phyloP scores from a whole-genome alignment of 2,329 filamentous ascomycete genomes.

The Hymenotorrendiella dingleyae region DNA sequence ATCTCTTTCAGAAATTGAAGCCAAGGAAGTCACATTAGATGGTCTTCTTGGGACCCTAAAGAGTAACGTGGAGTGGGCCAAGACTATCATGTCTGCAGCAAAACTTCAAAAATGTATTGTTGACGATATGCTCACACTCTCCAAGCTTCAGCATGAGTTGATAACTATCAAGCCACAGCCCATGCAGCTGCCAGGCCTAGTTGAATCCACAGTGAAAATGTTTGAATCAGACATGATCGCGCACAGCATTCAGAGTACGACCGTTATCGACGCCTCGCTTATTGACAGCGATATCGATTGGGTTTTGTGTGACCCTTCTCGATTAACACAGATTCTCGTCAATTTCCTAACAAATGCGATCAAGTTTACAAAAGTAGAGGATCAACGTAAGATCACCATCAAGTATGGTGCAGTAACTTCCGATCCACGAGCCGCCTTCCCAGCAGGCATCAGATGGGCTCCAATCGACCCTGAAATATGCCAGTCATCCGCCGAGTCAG shows the following conservation, averaged over 20 bases:
- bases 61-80: conserved; percentile 62
- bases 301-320: conserved; percentile 64
- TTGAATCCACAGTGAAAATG: conserved; percentile 67
- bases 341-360: conserved; percentile 77
- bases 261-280: conserved; percentile 58
- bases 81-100: conserved; percentile 72
- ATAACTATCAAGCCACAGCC: conserved; percentile 66
- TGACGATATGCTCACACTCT: conserved; percentile 69
- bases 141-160: conserved; percentile 70
- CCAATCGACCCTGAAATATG: conserved; percentile 9
- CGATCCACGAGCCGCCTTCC: conserved; percentile 13
- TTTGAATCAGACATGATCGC: conserved; percentile 70
- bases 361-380: conserved; percentile 68
- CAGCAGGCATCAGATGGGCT: conserved; percentile 6
- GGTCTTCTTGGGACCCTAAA: conserved; percentile 40
- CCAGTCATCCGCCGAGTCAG: conserved; percentile 24
- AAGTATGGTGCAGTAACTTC: conserved; percentile 20
- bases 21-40: conserved; percentile 29
- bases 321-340: conserved; percentile 73
- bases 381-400: conserved; percentile 48
- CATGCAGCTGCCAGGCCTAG: conserved; percentile 59
- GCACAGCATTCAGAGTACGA: conserved; percentile 60
- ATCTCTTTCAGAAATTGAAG: conserved; percentile 36
- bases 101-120: conserved; percentile 76
- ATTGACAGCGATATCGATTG: conserved; percentile 53